Conservation (phyloP, 2,329 filamentous ascomycete genomes). For the Clonostachys byssicola region DNA sequence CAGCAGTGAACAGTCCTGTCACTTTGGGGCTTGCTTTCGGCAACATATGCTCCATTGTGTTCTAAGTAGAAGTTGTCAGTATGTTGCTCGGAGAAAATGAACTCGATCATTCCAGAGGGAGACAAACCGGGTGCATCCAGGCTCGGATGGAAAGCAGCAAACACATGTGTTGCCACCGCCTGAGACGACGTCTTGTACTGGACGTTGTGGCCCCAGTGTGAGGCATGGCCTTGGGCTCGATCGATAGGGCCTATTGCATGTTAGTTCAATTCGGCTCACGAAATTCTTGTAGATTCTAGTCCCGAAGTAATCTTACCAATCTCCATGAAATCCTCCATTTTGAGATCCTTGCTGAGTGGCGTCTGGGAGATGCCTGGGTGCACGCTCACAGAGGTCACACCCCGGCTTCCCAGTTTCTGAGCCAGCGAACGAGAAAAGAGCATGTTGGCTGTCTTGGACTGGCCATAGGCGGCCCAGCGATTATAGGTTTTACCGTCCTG, state of each 20-base stretch:
- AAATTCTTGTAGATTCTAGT: no score
- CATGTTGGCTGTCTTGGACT: slow-evolving; percentile 17
- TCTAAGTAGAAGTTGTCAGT: not conserved
- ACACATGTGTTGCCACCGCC: not conserved
- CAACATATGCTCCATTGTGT: slow-evolving; percentile 15
- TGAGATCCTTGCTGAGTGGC: no score
- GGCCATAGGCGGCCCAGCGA: slow-evolving; percentile 11
- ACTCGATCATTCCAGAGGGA: no score
- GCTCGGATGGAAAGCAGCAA: not conserved
- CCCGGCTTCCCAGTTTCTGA: slow-evolving; percentile 1
- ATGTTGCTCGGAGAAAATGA: no score
- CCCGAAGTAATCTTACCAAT: no score
- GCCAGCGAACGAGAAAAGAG: slow-evolving; percentile 9
- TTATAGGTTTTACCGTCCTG: not conserved
- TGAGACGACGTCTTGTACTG: not conserved
- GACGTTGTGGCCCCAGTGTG: not conserved
- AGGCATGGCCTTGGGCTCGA: no score
- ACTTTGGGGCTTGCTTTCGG: slow-evolving; percentile 8
- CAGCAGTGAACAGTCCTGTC: slow-evolving; percentile 15
- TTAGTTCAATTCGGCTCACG: no score
- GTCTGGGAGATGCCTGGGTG: not conserved
- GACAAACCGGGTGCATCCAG: not conserved
- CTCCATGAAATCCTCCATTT: no score
- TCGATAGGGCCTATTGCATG: no score
- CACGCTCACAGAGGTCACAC: slow-evolving; percentile 2